These are phyloP conservation scores for Stagonosporopsis chrysanthemi DNA, from an alignment of 2,329 filamentous ascomycete species.

Conservation along the genomic window DNA sequence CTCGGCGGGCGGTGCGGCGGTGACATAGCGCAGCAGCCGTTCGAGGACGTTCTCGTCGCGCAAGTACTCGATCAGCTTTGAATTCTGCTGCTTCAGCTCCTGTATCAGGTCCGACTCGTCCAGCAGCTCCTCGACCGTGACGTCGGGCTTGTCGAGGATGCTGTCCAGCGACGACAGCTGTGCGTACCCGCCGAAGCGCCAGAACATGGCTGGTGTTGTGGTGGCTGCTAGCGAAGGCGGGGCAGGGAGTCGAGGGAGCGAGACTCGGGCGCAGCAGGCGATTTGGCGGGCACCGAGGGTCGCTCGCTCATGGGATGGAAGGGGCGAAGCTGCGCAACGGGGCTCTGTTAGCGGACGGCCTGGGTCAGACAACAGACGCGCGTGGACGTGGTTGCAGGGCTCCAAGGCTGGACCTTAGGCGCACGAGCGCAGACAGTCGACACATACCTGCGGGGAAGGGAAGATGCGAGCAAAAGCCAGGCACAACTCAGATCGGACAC, in stretches of 20 bases:
- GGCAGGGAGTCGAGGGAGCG: constrained; percentile 35
- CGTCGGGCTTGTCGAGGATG: constrained; percentile 93
- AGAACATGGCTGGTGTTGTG: constrained; percentile 75
- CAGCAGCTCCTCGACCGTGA: constrained; percentile 92
- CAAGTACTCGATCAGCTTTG: constrained; percentile 95
- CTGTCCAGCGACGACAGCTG: constrained; percentile 96
- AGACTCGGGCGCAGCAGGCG: constrained; percentile 36
- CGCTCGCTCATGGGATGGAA: constrained; percentile 23
- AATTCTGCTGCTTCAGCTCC: constrained; percentile 97
- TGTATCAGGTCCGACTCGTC: constrained; percentile 97
- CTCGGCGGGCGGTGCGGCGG: constrained; percentile 70
- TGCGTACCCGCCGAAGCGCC: constrained; percentile 98
- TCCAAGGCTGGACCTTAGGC: constrained; percentile 26
- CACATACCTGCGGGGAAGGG: constrained; percentile 28
- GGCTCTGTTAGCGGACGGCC: constrained; percentile 13
- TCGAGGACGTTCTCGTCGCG: constrained; percentile 86
- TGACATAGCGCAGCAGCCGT: constrained; percentile 88
- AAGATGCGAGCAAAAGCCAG: constrained; percentile 22
- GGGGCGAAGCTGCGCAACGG: constrained; percentile 16
- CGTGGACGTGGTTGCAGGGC: constrained; percentile 14
- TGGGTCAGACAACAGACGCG: constrained; percentile 17
- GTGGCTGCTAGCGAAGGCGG: constrained; percentile 36
- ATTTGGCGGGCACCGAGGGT: constrained; percentile 18
- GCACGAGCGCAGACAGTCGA: constrained; percentile 27
- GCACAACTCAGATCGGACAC: constrained; percentile 17